Evolutionary conservation across 768 basidiomycete species (phyloP).

Genomic region (Mycena vulgaris): DNA sequence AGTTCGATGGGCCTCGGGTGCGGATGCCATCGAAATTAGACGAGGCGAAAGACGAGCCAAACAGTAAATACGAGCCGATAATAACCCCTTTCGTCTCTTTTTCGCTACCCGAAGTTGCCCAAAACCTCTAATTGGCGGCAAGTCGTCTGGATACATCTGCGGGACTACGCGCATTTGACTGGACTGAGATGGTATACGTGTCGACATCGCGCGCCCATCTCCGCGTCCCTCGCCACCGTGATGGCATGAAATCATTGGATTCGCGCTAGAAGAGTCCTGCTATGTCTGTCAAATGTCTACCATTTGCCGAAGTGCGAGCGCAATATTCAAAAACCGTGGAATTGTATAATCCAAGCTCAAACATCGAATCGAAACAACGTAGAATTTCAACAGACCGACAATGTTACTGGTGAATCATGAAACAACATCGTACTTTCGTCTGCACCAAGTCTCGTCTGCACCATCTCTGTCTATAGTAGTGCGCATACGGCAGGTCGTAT

Average conservation of each 20-base stretch:
- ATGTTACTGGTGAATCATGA: not conserved
- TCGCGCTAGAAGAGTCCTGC: slow-evolving; percentile 21
- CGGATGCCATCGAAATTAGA: too few relatives aligned
- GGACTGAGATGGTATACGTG: not conserved
- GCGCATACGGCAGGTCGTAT: slow-evolving; percentile 14
- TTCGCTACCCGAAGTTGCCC: too few relatives aligned
- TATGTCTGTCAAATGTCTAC: too few relatives aligned
- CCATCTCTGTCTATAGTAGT: slow-evolving; percentile 7
- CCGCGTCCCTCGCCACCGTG: slow-evolving; percentile 24
- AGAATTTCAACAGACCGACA: not conserved
- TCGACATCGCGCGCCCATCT: not conserved
- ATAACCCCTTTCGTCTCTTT: too few relatives aligned
- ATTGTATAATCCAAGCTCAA: not conserved
- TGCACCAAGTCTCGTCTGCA: not conserved
- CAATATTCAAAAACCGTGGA: not conserved
- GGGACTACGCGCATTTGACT: not conserved
- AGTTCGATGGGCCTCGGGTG: too few relatives aligned
- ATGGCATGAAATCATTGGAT: not conserved
- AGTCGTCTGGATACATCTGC: not conserved
- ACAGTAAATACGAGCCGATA: too few relatives aligned
- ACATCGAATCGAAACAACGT: not conserved
- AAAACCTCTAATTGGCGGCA: too few relatives aligned
- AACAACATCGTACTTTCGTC: not conserved
- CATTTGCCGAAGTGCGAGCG: slow-evolving; percentile 14
- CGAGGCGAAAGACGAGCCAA: too few relatives aligned